phyloP scores from a whole-genome alignment of 2,329 filamentous ascomycete genomes.

The Akanthomyces muscarius region DNA sequence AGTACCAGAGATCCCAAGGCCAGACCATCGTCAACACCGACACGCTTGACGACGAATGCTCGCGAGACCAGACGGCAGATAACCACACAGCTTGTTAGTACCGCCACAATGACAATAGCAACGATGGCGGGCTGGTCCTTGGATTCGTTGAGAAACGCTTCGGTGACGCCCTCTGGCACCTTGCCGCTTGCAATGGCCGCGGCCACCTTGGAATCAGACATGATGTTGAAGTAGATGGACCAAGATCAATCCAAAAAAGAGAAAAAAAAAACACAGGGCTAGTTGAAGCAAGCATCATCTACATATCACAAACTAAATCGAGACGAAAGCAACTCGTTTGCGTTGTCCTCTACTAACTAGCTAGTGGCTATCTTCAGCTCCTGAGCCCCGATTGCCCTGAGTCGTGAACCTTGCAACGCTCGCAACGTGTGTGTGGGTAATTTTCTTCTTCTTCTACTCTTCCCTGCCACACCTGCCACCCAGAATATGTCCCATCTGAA shows the following conservation, averaged over 20 bases:
- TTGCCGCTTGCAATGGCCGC: conserved; percentile 34
- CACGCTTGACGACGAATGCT: conserved; percentile 32
- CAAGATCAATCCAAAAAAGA: not conserved
- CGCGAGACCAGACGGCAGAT: conserved; percentile 33
- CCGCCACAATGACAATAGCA: conserved; percentile 36
- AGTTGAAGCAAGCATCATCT: not conserved
- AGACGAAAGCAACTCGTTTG: too few relatives aligned
- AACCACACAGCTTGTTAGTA: conserved; percentile 33
- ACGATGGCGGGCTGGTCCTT: conserved; percentile 35
- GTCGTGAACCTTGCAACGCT: not conserved
- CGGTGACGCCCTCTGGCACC: conserved; percentile 33
- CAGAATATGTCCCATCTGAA: not conserved
- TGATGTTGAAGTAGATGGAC: not conserved
- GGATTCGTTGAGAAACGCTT: conserved; percentile 33
- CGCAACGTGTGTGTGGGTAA: not conserved
- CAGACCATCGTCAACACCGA: conserved; percentile 37
- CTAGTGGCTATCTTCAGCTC: not conserved
- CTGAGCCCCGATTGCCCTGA: not conserved
- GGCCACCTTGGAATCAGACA: conserved; percentile 16
- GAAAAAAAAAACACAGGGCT: not conserved
- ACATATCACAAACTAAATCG: not conserved
- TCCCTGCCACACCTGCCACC: not conserved
- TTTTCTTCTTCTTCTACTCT: not conserved
- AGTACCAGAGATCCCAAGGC: conserved; percentile 33
- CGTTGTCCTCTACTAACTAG: not conserved